These are phyloP conservation scores for Paraconiothyrium sp. DNA, from an alignment of 2,329 filamentous ascomycete genomes.

Conservation along the genomic window DNA sequence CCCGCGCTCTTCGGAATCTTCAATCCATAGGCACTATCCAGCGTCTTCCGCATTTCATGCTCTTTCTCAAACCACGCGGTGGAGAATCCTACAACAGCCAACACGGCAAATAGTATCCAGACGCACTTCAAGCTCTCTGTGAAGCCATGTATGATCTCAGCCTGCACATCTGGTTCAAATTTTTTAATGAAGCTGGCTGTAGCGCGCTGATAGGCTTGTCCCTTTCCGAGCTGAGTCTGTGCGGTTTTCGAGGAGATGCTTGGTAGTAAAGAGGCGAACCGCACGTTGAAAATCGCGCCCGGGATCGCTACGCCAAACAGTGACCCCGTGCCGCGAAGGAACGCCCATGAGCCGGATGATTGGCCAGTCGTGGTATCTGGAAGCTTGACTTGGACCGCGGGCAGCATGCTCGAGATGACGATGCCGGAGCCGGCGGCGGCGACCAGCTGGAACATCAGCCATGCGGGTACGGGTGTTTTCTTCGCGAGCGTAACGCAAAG, in stretches of 20 bases:
- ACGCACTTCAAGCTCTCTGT: slow-evolving; percentile 46
- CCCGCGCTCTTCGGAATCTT: slow-evolving; percentile 31
- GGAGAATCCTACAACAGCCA: slow-evolving; percentile 46
- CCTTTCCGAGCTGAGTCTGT: slow-evolving; percentile 24
- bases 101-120: slow-evolving; percentile 49
- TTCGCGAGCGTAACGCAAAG: slow-evolving; percentile 30
- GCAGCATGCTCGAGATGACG: slow-evolving; percentile 38
- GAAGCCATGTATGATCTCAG: slow-evolving; percentile 48
- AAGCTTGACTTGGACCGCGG: slow-evolving; percentile 41
- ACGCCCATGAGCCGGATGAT: slow-evolving; percentile 39
- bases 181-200: slow-evolving; percentile 29
- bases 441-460: slow-evolving; percentile 38
- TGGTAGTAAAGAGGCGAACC: slow-evolving; percentile 26
- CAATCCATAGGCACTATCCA: slow-evolving; percentile 54
- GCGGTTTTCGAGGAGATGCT: slow-evolving; percentile 22
- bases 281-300: slow-evolving; percentile 40
- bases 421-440: slow-evolving; percentile 36
- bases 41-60: slow-evolving; percentile 48
- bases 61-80: slow-evolving; percentile 49
- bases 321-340: slow-evolving; percentile 39
- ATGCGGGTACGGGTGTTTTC: slow-evolving; percentile 21
- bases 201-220: slow-evolving; percentile 41
- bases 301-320: slow-evolving; percentile 44
- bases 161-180: slow-evolving; percentile 25
- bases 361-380: slow-evolving; percentile 33